A percentile compares a stretch with the other conserved stretches of the same genome.
These are phyloP conservation scores for Pseudocercospora macadamiae DNA, from an alignment of 2,329 filamentous ascomycete genomes.

Conservation along the genomic window DNA sequence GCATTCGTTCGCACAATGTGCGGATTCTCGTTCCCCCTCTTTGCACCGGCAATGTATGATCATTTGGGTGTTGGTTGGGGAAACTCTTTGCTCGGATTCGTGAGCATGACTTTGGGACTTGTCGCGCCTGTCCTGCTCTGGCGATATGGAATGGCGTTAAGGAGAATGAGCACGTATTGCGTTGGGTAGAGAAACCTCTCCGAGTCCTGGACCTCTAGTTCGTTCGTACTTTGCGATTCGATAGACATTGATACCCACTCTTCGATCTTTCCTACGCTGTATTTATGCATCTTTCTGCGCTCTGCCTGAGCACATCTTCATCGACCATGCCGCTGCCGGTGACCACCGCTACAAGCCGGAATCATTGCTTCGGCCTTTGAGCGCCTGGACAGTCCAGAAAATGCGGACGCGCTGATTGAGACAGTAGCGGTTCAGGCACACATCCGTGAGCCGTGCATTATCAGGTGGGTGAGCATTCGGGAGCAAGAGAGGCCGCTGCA, in stretches of 20 bases:
- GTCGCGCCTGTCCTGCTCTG: constrained; percentile 28
- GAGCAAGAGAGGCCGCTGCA: too few species aligned
- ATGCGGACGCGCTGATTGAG: too few species aligned
- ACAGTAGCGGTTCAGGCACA: too few species aligned
- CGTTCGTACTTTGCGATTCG: neutral
- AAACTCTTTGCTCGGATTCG: constrained; percentile 35
- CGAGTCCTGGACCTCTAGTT: neutral
- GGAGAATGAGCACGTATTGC: constrained; percentile 29
- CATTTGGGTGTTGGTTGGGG: constrained; percentile 44
- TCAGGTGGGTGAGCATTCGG: too few species aligned
- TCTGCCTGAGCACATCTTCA: too few species aligned
- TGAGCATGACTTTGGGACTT: constrained; percentile 21
- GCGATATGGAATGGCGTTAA: constrained; percentile 24
- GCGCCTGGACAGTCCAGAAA: too few species aligned
- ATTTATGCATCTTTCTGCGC: too few species aligned
- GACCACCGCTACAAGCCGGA: too few species aligned
- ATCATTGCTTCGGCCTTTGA: too few species aligned
- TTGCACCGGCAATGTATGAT: constrained; percentile 48
- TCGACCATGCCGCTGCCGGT: too few species aligned
- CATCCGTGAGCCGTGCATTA: too few species aligned
- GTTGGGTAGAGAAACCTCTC: constrained; percentile 14
- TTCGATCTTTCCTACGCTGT: too few species aligned
- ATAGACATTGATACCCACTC: neutral
- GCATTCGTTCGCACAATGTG: constrained; percentile 51
- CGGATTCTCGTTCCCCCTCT: constrained; percentile 56